Base-by-base conservation (phyloP, 208 protist species). In the Trypanosoma melophagium region DNA sequence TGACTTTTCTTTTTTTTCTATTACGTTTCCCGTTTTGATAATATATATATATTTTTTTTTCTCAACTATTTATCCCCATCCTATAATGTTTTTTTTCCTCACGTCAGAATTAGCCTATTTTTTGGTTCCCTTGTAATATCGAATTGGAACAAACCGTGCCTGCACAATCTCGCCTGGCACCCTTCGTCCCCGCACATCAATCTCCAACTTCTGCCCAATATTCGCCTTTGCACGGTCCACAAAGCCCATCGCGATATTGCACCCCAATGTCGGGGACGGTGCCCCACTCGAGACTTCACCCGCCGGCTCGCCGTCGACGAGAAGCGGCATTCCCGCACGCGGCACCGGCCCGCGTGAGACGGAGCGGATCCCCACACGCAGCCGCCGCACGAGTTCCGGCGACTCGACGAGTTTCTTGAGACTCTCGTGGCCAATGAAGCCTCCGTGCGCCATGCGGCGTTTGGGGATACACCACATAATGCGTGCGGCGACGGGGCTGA, bases 391-490 rank as follows among this genome's bases (percentile, higher is more conserved):
- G 45, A 83, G 83, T 53, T 65, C 69, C 53, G 81, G 69, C 55
- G 51, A 71, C 17, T 81, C 71, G 40, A 77, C 60, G 19, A 85
- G 77, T 51, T 76, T 19, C 55, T 84, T 74, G 38, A 99, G 97
- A 14, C 84, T 60, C 14, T 93, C 80, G 52, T 90, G 83, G 52
- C 98, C 98, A 56, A 97, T 73, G 75, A 98, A 99, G 31, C 92
- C 95, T 40, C 93, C 96, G 65, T 98, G 87, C 47, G 85, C 77
- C 68, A 93, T 87, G 53, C 97, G 81, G 21, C 95, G 84, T 85
- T 98, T 98, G 42, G 83, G 79, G 53, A 99, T 98, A 24, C 92
- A 77, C 98, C 98, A 99, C 61, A 77, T 88, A 28, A 99, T 87
- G 40, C 72, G 81, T 4, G 97, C 97, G 69, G 98, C 96, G 10